phyloP scores from a whole-genome alignment of 768 basidiomycete species.

The Boletus pseudo-olivaceus region DNA sequence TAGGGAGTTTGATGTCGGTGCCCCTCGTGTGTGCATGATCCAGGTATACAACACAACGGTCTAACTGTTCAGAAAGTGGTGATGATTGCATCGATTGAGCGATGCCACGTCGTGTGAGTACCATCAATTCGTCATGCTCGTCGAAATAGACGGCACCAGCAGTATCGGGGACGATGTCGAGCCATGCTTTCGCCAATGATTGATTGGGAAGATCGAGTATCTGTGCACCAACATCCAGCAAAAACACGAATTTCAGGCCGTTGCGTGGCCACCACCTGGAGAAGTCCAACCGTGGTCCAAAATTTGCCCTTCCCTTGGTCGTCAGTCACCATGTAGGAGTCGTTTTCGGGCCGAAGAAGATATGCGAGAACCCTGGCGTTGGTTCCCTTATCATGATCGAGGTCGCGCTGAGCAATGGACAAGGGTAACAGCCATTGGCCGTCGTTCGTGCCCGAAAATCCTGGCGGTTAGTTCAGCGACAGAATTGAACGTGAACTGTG shows the following conservation, averaged over 20 bases:
- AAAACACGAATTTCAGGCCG: no score
- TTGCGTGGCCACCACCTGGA: no score
- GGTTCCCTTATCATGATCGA: slow-evolving; percentile 14
- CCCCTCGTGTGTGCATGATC: slow-evolving; percentile 22
- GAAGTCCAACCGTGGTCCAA: no score
- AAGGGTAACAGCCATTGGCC: slow-evolving; percentile 29
- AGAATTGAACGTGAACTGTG: no score
- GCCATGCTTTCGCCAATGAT: slow-evolving; percentile 40
- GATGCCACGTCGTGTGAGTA: slow-evolving; percentile 21
- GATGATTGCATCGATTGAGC: slow-evolving; percentile 25
- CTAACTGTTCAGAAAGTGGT: slow-evolving; percentile 24
- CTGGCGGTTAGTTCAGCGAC: background rate
- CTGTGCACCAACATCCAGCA: no score
- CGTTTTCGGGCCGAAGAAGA: slow-evolving; percentile 35
- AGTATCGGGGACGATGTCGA: slow-evolving; percentile 16
- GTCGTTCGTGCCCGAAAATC: slow-evolving; percentile 57
- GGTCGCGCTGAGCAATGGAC: slow-evolving; percentile 26
- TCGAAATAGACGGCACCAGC: slow-evolving; percentile 27
- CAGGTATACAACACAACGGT: slow-evolving; percentile 33
- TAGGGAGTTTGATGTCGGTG: slow-evolving; percentile 35
- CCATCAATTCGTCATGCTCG: slow-evolving; percentile 26
- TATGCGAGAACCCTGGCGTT: slow-evolving; percentile 39
- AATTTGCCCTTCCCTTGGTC: no score
- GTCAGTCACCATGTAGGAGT: slow-evolving; percentile 29
- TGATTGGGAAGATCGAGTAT: slow-evolving; percentile 46